Base-by-base conservation (phyloP, 768 basidiomycete genomes). In the Trichaptum fuscoviolaceum region DNA sequence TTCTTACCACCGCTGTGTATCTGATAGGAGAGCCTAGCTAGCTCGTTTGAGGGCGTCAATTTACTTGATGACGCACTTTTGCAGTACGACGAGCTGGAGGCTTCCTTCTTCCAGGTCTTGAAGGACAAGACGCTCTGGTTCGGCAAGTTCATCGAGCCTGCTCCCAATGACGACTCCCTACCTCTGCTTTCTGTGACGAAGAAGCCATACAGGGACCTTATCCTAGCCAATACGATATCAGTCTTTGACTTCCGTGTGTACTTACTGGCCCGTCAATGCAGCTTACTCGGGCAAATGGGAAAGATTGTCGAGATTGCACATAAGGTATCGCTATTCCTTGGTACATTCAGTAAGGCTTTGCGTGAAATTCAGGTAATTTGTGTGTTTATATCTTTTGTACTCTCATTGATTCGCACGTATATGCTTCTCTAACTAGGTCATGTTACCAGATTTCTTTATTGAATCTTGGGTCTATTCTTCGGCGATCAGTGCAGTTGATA, bases 391-490 rank as follows among this genome's bases (percentile, higher is more conserved):
- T 69, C 64, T 27, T 25, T 18, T 5, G 65, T 66, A 30, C 27
- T 58, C 62, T 59, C 36, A 36, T 58, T 24, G 6, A 63, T 64
- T 42, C 65, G 20, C 67, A 65, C 58, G 63, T 65, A 35, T 24
- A 18, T 59, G 64, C 63, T 61, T 67, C 35, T 59, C 68, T 66
- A 69, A 30, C 30, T 67, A 88, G 85, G 74, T 71, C 35, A 82
- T 79, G 4, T 78, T 91, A 25, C 84, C 90, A 0, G 78, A 80
- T 20, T 85, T 89, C 72, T 97, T 96, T 74, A 81, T 97, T 35
- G 93, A 97, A 73, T 90, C 92, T 0, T 99, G 97, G 97, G 90
- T 85, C 35, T 98, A 94, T 76, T 93, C 92, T 20, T 93, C 95
- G 0, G 88, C 93, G 23, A 80, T 96, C 58, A 93, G 89, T 69